Percentiles rank a stretch among this genome's conserved stretches.
Conservation (phyloP, 768 basidiomycete genomes). For the Tricholoma matsutake region DNA sequence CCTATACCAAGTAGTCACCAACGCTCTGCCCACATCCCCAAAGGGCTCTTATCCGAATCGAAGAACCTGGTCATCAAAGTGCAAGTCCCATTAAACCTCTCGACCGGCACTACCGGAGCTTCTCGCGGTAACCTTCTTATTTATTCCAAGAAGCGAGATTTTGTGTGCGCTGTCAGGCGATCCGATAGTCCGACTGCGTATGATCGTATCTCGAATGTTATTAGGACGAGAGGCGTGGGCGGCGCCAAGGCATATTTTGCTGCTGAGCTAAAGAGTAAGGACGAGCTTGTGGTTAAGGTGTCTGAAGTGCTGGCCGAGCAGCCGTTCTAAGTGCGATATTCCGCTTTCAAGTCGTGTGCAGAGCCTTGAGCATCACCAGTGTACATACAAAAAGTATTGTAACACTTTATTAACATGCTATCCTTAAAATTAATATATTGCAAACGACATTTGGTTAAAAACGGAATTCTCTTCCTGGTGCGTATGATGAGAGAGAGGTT, state of each 20-base stretch:
- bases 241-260: constrained; percentile 50
- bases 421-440: too few species aligned
- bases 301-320: constrained; percentile 55
- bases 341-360: too few species aligned
- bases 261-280: constrained; percentile 44
- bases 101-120: constrained; percentile 3
- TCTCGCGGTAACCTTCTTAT: constrained; percentile 33
- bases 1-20: constrained; percentile 17
- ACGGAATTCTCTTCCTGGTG: too few species aligned
- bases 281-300: constrained; percentile 49
- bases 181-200: constrained; percentile 34
- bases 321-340: constrained; percentile 37
- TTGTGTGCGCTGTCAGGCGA: constrained; percentile 41
- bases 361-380: too few species aligned
- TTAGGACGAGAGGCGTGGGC: constrained; percentile 32
- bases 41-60: constrained; percentile 14
- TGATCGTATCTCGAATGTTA: constrained; percentile 34
- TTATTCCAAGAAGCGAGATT: constrained; percentile 53
- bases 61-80: constrained; percentile 53
- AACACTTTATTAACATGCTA: too few species aligned
- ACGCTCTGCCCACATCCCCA: constrained; percentile 22
- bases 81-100: constrained; percentile 37
- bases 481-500: constrained; percentile 7
- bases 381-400: too few species aligned
- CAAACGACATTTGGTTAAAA: too few species aligned